Conservation (phyloP, 495 filamentous ascomycete genomes). For the Lasiosphaeria miniovina region DNA sequence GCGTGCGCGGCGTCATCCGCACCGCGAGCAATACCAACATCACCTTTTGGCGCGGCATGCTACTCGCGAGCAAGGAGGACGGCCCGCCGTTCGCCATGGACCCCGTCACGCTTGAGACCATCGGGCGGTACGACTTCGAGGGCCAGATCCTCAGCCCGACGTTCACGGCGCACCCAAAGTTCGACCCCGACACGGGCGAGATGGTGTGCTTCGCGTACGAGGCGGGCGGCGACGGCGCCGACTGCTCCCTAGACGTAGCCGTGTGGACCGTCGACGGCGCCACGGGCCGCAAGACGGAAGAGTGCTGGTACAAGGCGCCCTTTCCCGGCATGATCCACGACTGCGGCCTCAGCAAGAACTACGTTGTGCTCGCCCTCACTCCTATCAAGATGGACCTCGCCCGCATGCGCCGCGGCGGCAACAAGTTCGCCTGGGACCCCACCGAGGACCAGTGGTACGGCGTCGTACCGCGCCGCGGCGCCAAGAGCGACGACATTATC, state of each 20-base stretch:
- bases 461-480: slow-evolving; percentile 47
- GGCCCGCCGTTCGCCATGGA: slow-evolving; percentile 55
- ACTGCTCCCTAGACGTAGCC: slow-evolving; percentile 47
- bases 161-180: slow-evolving; percentile 61
- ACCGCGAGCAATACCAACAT: slow-evolving; percentile 57
- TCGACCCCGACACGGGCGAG: slow-evolving; percentile 56
- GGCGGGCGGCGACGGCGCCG: slow-evolving; percentile 42
- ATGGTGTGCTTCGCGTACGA: slow-evolving; percentile 57
- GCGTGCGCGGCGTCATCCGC: slow-evolving; percentile 46
- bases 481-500: slow-evolving; percentile 46
- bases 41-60: slow-evolving; percentile 48
- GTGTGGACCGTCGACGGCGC: slow-evolving; percentile 44
- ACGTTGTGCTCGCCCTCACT: slow-evolving; percentile 49
- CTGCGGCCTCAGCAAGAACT: slow-evolving; percentile 51
- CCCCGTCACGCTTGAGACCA: slow-evolving; percentile 53
- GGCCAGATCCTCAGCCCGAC: slow-evolving; percentile 52
- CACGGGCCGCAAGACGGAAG: slow-evolving; percentile 40
- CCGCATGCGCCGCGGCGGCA: slow-evolving; percentile 50
- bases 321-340: slow-evolving; percentile 59
- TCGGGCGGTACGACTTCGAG: slow-evolving; percentile 53
- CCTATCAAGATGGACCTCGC: slow-evolving; percentile 51
- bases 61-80: slow-evolving; percentile 56
- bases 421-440: slow-evolving; percentile 56
- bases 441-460: slow-evolving; percentile 52
- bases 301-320: slow-evolving; percentile 49